Evolutionary conservation across 2,329 filamentous ascomycete genomes (phyloP), one percentile per base, ranked within the genome.

Genomic region (Neospermospora avenae): DNA sequence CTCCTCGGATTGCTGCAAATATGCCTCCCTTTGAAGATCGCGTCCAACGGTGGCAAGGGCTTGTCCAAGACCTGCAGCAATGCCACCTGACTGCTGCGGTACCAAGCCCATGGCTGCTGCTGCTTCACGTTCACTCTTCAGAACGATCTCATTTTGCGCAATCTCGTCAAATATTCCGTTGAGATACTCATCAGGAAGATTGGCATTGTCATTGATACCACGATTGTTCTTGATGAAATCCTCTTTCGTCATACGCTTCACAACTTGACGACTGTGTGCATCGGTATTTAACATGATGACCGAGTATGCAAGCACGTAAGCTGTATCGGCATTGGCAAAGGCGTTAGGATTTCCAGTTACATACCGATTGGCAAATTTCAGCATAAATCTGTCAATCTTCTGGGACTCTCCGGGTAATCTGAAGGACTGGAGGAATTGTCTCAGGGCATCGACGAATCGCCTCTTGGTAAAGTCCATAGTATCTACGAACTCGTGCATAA

Each of bases 141-240:
- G 81, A 0, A 99, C 93, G 67, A 99, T 99, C 74, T 99, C 95
- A 63, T 98, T 93, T 59, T 81, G 82, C 0, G 82, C 84, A 69
- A 99, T 99, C 72, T 99, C 95, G 4, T 99, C 93, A 68, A 88
- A 99, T 57, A 99, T 98, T 5, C 82, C 84, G 28, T 85, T 81
- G 2, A 99, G 84, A 71, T 99, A 99, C 39, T 99, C 95, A 53
- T 96, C 87, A 0, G 96, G 95, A 61, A 99, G 77, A 77, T 98
- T 91, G 31, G 91, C 89, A 67, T 90, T 93, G 76, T 99, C 95
- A 75, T 99, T 98, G 79, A 99, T 99, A 60, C 95, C 95, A 28
- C 95, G 82, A 74, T 99, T 99, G 77, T 99, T 99, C 79, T 96
- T 97, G 79, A 99, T 96, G 72, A 99, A 99, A 67, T 99, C 96